phyloP scores from a whole-genome alignment of 345 rosid species.

The Populus tremula region DNA sequence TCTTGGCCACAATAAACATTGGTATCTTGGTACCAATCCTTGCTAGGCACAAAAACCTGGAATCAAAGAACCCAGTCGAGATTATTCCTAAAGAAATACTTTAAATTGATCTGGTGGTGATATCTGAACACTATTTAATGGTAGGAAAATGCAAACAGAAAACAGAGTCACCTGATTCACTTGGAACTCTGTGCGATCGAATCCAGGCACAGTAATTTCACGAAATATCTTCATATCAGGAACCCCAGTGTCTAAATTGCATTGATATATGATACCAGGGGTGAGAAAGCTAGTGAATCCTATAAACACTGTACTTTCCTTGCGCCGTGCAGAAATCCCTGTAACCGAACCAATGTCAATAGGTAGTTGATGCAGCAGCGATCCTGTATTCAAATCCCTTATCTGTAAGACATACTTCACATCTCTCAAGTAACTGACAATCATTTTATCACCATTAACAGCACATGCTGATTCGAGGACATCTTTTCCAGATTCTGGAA shows the following conservation, averaged over 20 bases:
- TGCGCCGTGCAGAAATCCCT: conserved; percentile 64
- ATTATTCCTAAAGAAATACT: neutral
- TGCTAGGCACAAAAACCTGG: conserved; percentile 78
- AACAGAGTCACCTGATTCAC: conserved; percentile 62
- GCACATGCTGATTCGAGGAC: conserved; percentile 70
- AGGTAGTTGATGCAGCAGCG: conserved; percentile 65
- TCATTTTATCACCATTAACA: conserved; percentile 64
- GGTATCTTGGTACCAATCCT: conserved; percentile 81
- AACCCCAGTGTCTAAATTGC: conserved; percentile 47
- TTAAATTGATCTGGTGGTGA: too few species aligned
- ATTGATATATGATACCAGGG: conserved; percentile 80
- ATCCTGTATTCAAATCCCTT: conserved; percentile 73
- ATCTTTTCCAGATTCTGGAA: conserved; percentile 72
- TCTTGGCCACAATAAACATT: conserved; percentile 65
- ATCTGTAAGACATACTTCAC: conserved; percentile 75
- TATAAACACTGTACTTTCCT: conserved; percentile 53
- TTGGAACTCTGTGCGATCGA: conserved; percentile 64
- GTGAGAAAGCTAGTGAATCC: conserved; percentile 80
- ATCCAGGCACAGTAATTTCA: conserved; percentile 68
- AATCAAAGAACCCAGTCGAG: conserved; percentile 7
- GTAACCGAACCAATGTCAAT: conserved; percentile 72
- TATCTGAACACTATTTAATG: too few species aligned
- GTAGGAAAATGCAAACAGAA: neutral
- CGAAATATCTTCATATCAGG: conserved; percentile 75
- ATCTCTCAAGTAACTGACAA: conserved; percentile 79